Evolutionary conservation across 2,329 filamentous ascomycete species (phyloP), one percentile per base, ranked within the genome.

Genomic region (Chaetomium sp.): DNA sequence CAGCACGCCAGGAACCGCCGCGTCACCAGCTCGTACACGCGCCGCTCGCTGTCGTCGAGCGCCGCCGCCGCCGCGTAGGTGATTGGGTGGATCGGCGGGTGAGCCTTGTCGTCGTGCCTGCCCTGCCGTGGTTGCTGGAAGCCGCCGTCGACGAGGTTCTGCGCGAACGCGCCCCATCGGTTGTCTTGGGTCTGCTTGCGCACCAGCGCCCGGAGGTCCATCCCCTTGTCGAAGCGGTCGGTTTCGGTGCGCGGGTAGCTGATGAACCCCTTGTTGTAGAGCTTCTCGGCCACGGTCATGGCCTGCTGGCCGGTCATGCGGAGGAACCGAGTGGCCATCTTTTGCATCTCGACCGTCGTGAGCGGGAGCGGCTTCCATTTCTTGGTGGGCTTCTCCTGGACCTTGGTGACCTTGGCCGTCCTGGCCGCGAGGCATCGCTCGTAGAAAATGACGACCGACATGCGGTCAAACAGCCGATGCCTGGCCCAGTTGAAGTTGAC

Each of bases 191-290:
- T 87, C 76, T 99, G 95, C 73, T 96, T 97, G 72, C 91, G 87
- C 21, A 97, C 85, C 9, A 99, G 80, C 25, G 83, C 85, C 67
- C 85, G 87, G 23, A 99, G 82, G 74, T 98, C 89, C 80, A 98
- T 97, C 4, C 85, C 94, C 72, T 87, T 87, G 73, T 97, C 93
- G 73, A 98, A 99, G 35, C 94, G 90, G 76, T 99, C 95, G 0
- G 95, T 99, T 77, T 99, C 95, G 0, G 95, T 99, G 77, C 95
- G 88, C 1, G 95, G 95, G 77, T 99, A 99, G 76, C 93, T 97
- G 77, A 99, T 97, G 78, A 93, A 98, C 0, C 95, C 95, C 76
- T 90, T 93, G 56, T 93, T 93, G 80, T 99, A 99, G 2, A 99
- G 85, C 5, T 82, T 81, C 76, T 99, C 95, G 4, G 95, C 95